Base-by-base conservation (phyloP, 75 land plant species). In the Cryptomeria japonica region DNA sequence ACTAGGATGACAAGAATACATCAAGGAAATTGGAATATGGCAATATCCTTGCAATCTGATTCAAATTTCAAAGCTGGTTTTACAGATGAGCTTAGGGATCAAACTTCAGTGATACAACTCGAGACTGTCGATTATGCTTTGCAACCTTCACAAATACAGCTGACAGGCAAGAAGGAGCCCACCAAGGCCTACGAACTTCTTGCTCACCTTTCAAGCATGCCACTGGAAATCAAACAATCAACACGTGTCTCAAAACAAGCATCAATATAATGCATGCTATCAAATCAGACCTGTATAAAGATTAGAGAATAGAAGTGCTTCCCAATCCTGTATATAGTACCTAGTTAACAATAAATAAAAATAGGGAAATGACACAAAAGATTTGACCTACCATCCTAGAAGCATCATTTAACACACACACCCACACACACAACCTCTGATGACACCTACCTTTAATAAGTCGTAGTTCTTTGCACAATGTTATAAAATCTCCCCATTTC, bases 401-500 rank as follows among this genome's bases (percentile, higher is more conserved):
- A 44, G 49, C 47, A 3, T n/a, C 28, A 44, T 44, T 44, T 46
- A 46, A 46, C 51, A 46, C 22, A 28, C 44, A 12, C 1, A 46
- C 51, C 28, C 22, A 28, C 44, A 12, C 1, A 41, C 49, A 80
- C 31, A 82, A 82, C 25, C 28, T 42, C n/a, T 64, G 47, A 89
- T 75, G 53, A 38, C 85, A 51, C 68, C 28, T 64, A 96, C 96
- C 96, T 94, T 96, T 96, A 37, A 96, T 95, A 87, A 93, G 93
- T 53, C 97, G 91, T 28, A 96, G 95, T 91, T 96, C 96, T 89
- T 95, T 96, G 92, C 97, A 96, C 12, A 96, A 91, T 18, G 96
- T 96, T 75, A 96, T 96, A 85, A 96, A 96, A 83, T 95, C 97
- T 37, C 97, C 97, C 97, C 97, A 96, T 85, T 96, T 96, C 97